A percentile compares a stretch with the other conserved stretches of the same genome.
Conservation (phyloP, 2,329 filamentous ascomycete species). For the Neonectria hederae region DNA sequence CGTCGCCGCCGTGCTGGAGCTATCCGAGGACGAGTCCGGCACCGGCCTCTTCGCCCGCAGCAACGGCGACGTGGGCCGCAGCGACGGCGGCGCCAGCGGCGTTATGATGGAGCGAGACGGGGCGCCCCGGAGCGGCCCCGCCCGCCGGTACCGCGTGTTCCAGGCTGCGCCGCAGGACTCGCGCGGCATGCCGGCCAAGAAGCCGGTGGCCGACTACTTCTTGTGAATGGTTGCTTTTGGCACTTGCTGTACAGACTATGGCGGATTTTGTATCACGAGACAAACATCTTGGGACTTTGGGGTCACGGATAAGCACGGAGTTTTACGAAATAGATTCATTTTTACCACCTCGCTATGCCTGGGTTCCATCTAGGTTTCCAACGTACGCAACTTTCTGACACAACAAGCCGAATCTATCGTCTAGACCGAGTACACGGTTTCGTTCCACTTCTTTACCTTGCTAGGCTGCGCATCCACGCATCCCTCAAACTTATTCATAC, state of each 20-base stretch:
- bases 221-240: constrained; percentile 57
- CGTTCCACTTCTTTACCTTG: not conserved
- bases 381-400: not conserved
- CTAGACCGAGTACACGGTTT: constrained; percentile 7
- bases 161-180: constrained; percentile 96
- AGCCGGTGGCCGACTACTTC: constrained; percentile 97
- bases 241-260: constrained; percentile 12
- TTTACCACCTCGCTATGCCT: constrained; percentile 21
- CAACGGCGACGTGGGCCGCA: constrained; percentile 74
- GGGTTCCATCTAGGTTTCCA: not conserved
- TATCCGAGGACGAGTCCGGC: constrained; percentile 87
- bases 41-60: constrained; percentile 74
- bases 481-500: not conserved
- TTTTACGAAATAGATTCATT: constrained; percentile 29
- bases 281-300: constrained; percentile 26
- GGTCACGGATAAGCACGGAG: constrained; percentile 39
- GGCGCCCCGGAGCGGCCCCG: constrained; percentile 71
- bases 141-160: constrained; percentile 91
- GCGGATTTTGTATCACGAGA: constrained; percentile 33
- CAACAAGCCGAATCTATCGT: not conserved
- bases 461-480: not conserved
- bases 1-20: constrained; percentile 91
- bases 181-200: constrained; percentile 98
- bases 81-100: constrained; percentile 57
- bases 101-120: constrained; percentile 60